Conservation (phyloP, 2,329 filamentous ascomycete species). For the Diplodia seriata region DNA sequence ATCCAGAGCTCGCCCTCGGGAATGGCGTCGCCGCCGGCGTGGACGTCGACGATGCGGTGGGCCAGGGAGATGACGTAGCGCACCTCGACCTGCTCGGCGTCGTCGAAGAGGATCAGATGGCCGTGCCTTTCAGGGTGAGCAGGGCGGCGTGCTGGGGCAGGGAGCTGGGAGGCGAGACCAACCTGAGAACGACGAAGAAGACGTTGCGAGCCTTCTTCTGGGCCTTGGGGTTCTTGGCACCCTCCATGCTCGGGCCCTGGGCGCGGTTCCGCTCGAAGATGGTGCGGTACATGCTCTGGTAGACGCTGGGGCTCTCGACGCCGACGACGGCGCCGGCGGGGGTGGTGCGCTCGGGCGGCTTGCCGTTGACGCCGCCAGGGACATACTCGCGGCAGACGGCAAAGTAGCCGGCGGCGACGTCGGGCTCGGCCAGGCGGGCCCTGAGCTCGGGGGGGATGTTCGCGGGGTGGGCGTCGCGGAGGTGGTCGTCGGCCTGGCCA, state of each 20-base stretch:
- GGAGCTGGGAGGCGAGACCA: conserved; percentile 41
- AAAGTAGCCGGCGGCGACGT: conserved; percentile 90
- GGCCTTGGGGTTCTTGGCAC: conserved; percentile 54
- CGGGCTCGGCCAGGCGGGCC: conserved; percentile 65
- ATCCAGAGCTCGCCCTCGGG: conserved; percentile 95
- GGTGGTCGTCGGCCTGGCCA: conserved; percentile 61
- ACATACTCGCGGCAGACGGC: conserved; percentile 94
- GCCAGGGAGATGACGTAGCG: conserved; percentile 93
- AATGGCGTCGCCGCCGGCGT: conserved; percentile 77
- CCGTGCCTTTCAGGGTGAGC: conserved; percentile 69
- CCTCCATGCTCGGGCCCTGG: conserved; percentile 61
- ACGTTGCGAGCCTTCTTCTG: conserved; percentile 77
- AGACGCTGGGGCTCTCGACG: conserved; percentile 87
- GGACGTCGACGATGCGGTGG: conserved; percentile 84
- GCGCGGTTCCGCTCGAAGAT: conserved; percentile 82
- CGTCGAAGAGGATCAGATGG: conserved; percentile 96
- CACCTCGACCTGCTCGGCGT: conserved; percentile 92
- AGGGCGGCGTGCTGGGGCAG: conserved; percentile 17
- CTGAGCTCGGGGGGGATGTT: conserved; percentile 68
- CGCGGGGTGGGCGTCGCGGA: conserved; percentile 43
- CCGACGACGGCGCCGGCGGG: conserved; percentile 80
- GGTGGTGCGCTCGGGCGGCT: conserved; percentile 84
- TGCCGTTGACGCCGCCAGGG: conserved; percentile 88
- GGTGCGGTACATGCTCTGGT: conserved; percentile 97
- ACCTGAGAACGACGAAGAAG: conserved; percentile 91